Conservation (phyloP, 257 asterid species). For the Lycium barbarum region DNA sequence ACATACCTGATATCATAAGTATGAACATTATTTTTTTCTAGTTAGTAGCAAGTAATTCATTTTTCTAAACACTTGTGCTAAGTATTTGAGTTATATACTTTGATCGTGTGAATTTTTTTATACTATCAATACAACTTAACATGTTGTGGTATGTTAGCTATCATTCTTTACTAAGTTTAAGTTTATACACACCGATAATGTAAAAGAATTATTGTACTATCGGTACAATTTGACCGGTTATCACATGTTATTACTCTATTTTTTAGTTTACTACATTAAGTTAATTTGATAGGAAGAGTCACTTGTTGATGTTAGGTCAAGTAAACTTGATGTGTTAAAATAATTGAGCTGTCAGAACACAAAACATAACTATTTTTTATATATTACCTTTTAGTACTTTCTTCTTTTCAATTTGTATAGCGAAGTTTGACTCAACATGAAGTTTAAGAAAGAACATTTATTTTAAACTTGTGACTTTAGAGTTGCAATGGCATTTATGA, state of each 20-base stretch:
- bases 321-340: background rate
- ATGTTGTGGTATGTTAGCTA: background rate
- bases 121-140: background rate
- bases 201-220: background rate
- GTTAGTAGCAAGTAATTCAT: background rate
- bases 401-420: background rate
- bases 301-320: background rate
- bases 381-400: no score
- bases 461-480: background rate
- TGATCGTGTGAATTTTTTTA: background rate
- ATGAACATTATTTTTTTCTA: conserved; percentile 9
- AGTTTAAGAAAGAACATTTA: background rate
- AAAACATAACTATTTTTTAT: background rate
- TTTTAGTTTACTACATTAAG: background rate
- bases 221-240: background rate
- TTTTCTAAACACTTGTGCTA: background rate
- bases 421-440: background rate
- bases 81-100: background rate
- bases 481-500: background rate
- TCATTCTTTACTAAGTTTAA: background rate
- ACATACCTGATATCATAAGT: conserved; percentile 83
- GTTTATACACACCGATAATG: background rate
- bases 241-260: background rate
- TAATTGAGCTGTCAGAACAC: background rate
- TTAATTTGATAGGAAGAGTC: background rate